These are phyloP conservation scores for Iris macrosiphon DNA, from an alignment of 106 monocot species.

Conservation along the genomic window DNA sequence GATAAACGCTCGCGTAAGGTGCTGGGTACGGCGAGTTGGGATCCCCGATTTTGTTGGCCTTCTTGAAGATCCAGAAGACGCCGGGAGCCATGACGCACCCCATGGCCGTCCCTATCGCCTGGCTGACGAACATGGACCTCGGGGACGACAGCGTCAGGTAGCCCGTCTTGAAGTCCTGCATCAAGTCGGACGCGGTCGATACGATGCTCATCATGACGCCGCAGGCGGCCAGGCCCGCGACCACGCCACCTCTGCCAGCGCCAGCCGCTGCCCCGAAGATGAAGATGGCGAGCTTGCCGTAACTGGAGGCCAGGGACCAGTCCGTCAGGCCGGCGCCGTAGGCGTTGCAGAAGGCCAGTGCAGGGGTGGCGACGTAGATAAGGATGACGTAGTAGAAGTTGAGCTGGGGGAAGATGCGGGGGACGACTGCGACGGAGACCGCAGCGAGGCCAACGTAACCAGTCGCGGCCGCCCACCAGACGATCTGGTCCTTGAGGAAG, in stretches of 20 bases:
- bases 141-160: constrained; percentile 34
- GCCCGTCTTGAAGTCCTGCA: no score
- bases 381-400: constrained; percentile 18
- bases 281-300: constrained; percentile 39
- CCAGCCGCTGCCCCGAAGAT: constrained; percentile 29
- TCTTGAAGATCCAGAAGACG: constrained; percentile 43
- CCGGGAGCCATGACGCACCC: constrained; percentile 22
- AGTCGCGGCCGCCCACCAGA: constrained; percentile 11
- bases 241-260: constrained; percentile 14
- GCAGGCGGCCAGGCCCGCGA: no score
- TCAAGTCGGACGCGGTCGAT: no score
- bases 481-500: constrained; percentile 60
- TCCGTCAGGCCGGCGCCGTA: constrained; percentile 40
- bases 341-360: constrained; percentile 42
- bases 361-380: constrained; percentile 24
- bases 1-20: constrained; percentile 24
- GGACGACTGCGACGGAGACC: constrained; percentile 15
- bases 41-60: constrained; percentile 10
- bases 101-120: constrained; percentile 26
- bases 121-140: constrained; percentile 34
- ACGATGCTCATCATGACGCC: no score
- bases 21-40: constrained; percentile 13
- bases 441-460: constrained; percentile 18
- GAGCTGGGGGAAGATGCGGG: constrained; percentile 34
- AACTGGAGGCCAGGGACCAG: constrained; percentile 40